Evolutionary conservation across 768 basidiomycete species (phyloP).

Genomic region (Gelatoporia subvermispora): DNA sequence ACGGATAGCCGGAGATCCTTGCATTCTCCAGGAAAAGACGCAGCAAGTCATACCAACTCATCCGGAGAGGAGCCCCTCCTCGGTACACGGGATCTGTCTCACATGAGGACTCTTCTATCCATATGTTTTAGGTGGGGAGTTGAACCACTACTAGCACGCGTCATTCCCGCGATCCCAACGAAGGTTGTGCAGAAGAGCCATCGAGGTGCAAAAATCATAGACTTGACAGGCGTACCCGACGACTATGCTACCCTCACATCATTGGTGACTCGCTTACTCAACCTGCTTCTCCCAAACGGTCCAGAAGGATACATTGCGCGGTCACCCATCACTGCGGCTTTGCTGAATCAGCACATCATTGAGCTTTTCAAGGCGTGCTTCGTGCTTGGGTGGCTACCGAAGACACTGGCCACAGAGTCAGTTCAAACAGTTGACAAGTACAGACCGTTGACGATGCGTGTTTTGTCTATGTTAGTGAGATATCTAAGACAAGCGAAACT

Average conservation of each 20-base stretch:
- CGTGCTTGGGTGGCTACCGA: slow-evolving; percentile 71
- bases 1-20: no score
- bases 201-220: slow-evolving; percentile 34
- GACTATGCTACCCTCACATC: slow-evolving; percentile 41
- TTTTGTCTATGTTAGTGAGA: slow-evolving; percentile 57
- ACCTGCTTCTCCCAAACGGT: slow-evolving; percentile 51
- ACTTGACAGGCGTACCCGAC: slow-evolving; percentile 37
- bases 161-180: slow-evolving; percentile 25
- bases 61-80: slow-evolving; percentile 22
- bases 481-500: not conserved
- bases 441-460: slow-evolving; percentile 47
- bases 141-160: slow-evolving; percentile 44
- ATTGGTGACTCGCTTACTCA: slow-evolving; percentile 40
- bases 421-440: slow-evolving; percentile 40
- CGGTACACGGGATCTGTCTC: slow-evolving; percentile 62
- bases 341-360: slow-evolving; percentile 51
- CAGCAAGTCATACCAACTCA: not conserved
- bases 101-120: slow-evolving; percentile 59
- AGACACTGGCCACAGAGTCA: slow-evolving; percentile 35
- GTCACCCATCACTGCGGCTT: slow-evolving; percentile 55
- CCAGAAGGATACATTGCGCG: slow-evolving; percentile 43
- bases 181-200: slow-evolving; percentile 14
- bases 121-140: slow-evolving; percentile 72
- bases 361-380: slow-evolving; percentile 60
- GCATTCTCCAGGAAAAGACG: no score